Evolutionary conservation across 768 basidiomycete species (phyloP), one percentile per base, ranked within the genome.

Genomic region (Tephrocybe sp.): DNA sequence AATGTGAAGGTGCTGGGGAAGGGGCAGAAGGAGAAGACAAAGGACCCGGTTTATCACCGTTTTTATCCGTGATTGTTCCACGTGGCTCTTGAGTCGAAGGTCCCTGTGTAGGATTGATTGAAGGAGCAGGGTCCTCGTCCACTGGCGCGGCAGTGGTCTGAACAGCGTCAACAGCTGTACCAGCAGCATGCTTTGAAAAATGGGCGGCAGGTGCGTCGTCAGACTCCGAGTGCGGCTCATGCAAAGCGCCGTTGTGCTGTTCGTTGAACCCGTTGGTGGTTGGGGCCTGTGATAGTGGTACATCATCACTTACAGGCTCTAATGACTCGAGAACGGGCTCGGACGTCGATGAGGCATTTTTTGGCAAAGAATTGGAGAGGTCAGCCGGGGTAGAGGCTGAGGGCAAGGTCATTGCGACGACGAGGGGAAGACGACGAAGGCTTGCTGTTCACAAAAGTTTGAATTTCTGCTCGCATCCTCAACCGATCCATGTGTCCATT

Each of bases 41-140:
- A 40, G 52, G 45, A 15, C 27, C 55, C 37, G 52, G 44, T 47
- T 37, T 57, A 50, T 54, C 50, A 16, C 57, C 52, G 50, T 58
- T 48, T 54, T 53, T 59, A 54, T 53, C 56, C 46, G 50, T 43
- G 33, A 34, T 18, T 18, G 30, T 22, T 57, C 39, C 53, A 53
- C 56, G 58, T 54, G 58, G 39, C 30, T 47, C 44, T 37, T 30
- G 45, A 19, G 19, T 21, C 34, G 51, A 42, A 29, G 41, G 42
- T 19, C 21, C 43, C 22, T 31, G 50, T 33, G 44, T 8, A 18
- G 37, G 23, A 29, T 45, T 22, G 34, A 23, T 36, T 39, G 57
- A 40, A n/a, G 51, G 27, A 34, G 50, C 38, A 53, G 54, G 29
- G 43, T 44, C 37, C 24, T 13, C 24, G 29, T 22, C 36, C 41